Evolutionary conservation across 305 asterid genomes (phyloP), one percentile per base, ranked within the genome.

Genomic region (Salvia sclarea): DNA sequence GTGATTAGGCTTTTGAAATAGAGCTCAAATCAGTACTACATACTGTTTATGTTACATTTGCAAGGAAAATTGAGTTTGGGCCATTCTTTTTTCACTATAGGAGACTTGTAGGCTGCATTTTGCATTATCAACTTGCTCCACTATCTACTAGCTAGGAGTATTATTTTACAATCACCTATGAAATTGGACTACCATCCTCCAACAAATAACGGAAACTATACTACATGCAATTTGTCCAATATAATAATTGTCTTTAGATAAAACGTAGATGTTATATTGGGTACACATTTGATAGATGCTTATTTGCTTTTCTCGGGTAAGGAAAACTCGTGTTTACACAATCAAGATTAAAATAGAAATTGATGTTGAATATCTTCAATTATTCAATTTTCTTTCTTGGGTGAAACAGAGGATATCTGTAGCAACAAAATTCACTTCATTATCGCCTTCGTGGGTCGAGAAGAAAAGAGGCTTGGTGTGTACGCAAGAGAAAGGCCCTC

Each of bases 11-110:
- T 6, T 61, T 48, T 57, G 22, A 18, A 20, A 28, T 30, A 11
- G n/a, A 38, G 14, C 28, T 31, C 40, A 13, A 53, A 14, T 3
- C 8, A 20, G 25, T 17, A 2, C 24, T 33, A 33, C 8, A 33
- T 33, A 4, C 6, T 37, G 10, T 9, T 1, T 38, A 38, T 2
- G 10, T 2, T 60, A 60, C 22, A 33, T 37, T 33, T 40, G 30
- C 14, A 53, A 8, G 8, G 22, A 54, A 30, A 56, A 2, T 16
- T 20, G 40, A 53, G 58, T 21, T 30, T 73, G 72, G 76, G 75
- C 79, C 83, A 64, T 64, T 11, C 47, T 62, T 75, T 59, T 50
- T 8, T 0, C 10, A 8, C 45, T 56, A n/a, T 12, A 5, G 16
- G 16, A 50, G 22, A 55, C 67, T 69, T 68, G 12, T 21, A 8